These are phyloP conservation scores for Amborella trichopoda DNA, from an alignment of 164 flowering plant genomes.

Conservation along the genomic window DNA sequence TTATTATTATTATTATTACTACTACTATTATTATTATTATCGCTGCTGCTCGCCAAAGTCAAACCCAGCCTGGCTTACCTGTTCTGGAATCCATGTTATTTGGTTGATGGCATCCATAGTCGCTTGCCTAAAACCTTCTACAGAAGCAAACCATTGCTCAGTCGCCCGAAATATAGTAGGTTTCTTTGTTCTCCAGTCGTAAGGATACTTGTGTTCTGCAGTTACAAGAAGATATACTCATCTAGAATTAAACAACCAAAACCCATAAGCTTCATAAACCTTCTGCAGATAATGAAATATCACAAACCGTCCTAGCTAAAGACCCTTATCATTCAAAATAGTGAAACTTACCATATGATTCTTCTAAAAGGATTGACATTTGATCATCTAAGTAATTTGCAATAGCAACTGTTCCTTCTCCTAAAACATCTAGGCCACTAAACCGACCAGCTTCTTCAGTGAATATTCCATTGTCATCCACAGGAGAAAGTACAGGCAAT, in stretches of 20 bases:
- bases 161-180: slow-evolving; percentile 99
- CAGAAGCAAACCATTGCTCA: slow-evolving; percentile 99
- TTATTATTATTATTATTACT: too few relatives aligned
- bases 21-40: too few relatives aligned
- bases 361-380: slow-evolving; percentile 60
- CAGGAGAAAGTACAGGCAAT: slow-evolving; percentile 76
- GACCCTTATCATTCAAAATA: neutral
- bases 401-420: slow-evolving; percentile 80
- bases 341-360: slow-evolving; percentile 65
- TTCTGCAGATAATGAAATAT: neutral
- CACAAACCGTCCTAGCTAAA: neutral
- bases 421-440: slow-evolving; percentile 86
- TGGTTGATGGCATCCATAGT: slow-evolving; percentile 70
- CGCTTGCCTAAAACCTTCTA: slow-evolving; percentile 82
- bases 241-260: too few relatives aligned
- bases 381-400: slow-evolving; percentile 61
- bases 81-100: slow-evolving; percentile 80
- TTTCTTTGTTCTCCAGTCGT: slow-evolving; percentile 98
- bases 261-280: neutral
- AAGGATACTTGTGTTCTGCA: slow-evolving; percentile 92
- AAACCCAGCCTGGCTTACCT: too few relatives aligned
- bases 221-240: slow-evolving; percentile 1
- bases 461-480: slow-evolving; percentile 86
- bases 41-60: too few relatives aligned
- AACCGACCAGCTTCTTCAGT: slow-evolving; percentile 92